phyloP scores from a whole-genome alignment of 2,329 filamentous ascomycete species.

The Chaetomiaceae sp. region DNA sequence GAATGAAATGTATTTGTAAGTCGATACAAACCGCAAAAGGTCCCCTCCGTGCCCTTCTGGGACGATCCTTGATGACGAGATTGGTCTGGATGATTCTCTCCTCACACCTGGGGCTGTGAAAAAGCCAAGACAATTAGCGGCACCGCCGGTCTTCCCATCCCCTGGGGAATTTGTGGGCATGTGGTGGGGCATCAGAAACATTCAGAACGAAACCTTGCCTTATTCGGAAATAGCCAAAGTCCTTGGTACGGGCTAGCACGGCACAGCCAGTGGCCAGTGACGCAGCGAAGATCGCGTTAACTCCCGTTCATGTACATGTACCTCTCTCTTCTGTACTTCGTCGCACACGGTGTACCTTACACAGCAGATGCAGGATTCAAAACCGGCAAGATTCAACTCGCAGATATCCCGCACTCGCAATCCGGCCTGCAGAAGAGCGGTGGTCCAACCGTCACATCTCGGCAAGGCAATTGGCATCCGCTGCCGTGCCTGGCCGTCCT shows the following conservation, averaged over 20 bases:
- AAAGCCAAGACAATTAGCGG: constrained; percentile 5
- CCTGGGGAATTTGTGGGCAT: background rate
- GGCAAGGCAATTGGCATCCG: background rate
- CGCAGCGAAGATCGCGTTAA: too few species aligned
- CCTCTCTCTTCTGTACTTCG: too few species aligned
- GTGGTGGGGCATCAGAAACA: background rate
- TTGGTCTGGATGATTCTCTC: background rate
- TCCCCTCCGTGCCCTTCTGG: background rate
- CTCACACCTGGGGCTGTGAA: background rate
- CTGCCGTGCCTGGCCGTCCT: background rate
- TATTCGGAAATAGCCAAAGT: too few species aligned
- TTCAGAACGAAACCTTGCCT: background rate
- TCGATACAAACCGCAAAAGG: too few species aligned
- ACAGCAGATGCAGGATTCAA: background rate
- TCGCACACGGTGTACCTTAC: too few species aligned
- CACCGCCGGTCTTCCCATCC: background rate
- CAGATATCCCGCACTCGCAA: background rate
- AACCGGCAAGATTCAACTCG: background rate
- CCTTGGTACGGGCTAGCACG: too few species aligned
- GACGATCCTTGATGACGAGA: background rate
- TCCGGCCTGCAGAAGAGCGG: background rate
- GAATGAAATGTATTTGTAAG: too few species aligned
- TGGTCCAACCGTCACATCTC: background rate
- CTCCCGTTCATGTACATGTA: too few species aligned
- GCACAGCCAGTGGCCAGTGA: too few species aligned